phyloP scores from a whole-genome alignment of 2,329 filamentous ascomycete species.

The Trichoderma simmonsii region DNA sequence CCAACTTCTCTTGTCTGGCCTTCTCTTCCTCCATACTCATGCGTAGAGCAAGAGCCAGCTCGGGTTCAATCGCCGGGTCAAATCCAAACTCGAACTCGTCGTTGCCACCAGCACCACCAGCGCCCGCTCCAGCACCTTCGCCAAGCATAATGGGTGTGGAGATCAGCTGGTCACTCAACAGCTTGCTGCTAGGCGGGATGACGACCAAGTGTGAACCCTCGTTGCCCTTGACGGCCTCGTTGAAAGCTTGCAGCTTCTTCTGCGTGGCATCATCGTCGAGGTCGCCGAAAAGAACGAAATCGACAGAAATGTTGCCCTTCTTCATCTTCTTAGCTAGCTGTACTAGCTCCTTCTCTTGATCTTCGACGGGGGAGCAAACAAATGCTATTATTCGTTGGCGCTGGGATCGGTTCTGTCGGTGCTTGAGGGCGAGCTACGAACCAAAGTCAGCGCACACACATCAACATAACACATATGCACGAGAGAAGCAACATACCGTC shows the following conservation, averaged over 20 bases:
- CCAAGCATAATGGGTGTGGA: conserved; percentile 86
- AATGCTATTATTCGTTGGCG: conserved; percentile 96
- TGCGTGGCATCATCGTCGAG: conserved; percentile 82
- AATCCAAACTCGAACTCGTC: conserved; percentile 75
- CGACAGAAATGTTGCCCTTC: conserved; percentile 91
- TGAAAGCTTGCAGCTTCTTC: conserved; percentile 92
- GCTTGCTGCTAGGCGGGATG: conserved; percentile 84
- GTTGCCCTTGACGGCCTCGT: conserved; percentile 84
- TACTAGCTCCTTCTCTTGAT: conserved; percentile 83
- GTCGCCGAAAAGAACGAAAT: conserved; percentile 94
- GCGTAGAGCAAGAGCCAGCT: conserved; percentile 86
- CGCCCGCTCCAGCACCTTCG: conserved; percentile 61
- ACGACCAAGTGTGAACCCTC: conserved; percentile 90
- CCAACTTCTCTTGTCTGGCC: conserved; percentile 83
- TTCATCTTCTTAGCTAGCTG: conserved; percentile 98
- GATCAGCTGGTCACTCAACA: conserved; percentile 89
- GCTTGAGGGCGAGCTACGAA: conserved; percentile 86
- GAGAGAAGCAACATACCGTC: conserved; percentile 59
- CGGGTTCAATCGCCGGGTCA: conserved; percentile 87
- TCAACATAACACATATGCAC: not conserved
- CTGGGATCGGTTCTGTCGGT: conserved; percentile 96
- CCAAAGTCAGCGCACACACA: conserved; percentile 17
- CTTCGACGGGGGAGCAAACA: conserved; percentile 86
- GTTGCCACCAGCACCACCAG: conserved; percentile 56
- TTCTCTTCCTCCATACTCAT: conserved; percentile 99